Evolutionary conservation across 306 rosid species (phyloP), one percentile per base, ranked within the genome.

Genomic region (Acacia confusa): DNA sequence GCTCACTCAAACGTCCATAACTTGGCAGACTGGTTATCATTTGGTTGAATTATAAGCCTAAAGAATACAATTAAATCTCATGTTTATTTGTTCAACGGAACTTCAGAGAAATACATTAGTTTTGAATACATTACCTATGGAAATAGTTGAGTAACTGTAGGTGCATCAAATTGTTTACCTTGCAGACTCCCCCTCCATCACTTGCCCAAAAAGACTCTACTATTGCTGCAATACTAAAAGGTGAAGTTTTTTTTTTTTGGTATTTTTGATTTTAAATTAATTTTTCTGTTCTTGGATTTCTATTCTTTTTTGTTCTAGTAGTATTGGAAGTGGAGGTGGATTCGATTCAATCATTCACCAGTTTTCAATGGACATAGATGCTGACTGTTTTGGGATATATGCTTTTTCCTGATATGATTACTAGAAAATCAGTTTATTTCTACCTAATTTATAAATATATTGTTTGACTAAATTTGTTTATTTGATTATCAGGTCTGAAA

Each of bases 401-500:
- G 73, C 28, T 43, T 75, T 43, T 82, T 78, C 75, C 80, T 75
- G 80, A 74, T 82, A 55, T 76, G 41, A 82, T 77, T 52, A 60
- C 78, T 25, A 74, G 61, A 45, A 80, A 73, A 78, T 66, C 76
- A 65, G 79, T 72, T 77, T 38, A 36, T 25, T 66, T 48, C 55
- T 58, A 78, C 79, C 63, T 36, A 43, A 40, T 63, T 45, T 74
- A 67, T 80, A 55, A 72, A 82, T 76, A 65, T 78, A 64, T 40
- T 24, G 72, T 69, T 74, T 82, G 78, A n/a, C n/a, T 72, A 74
- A 82, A 28, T 75, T 48, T 53, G 40, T 65, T 78, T 4, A 44
- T 79, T 81, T 53, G 41, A 81, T 69, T 88, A 85, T 77, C 94
- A 95, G 99, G 82, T 93, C 93, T 86, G 99, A 95, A 76, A 88